These are phyloP conservation scores for Chlamydomonas incerta DNA, from an alignment of 139 green algal species.

Conservation along the genomic window DNA sequence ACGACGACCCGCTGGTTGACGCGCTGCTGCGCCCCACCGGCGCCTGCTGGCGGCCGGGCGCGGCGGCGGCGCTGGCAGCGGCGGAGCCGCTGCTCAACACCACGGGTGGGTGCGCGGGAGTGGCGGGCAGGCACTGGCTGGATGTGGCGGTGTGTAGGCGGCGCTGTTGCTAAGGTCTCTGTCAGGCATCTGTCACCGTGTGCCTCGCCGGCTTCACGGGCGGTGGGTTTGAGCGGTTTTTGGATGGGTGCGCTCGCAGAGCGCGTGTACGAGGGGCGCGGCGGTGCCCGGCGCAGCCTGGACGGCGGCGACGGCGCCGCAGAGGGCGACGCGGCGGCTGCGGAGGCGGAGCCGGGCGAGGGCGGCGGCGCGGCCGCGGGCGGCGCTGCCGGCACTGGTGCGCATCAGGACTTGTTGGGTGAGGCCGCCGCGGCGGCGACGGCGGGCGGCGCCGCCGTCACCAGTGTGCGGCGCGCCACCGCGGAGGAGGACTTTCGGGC, in stretches of 20 bases:
- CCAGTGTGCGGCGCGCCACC: neutral
- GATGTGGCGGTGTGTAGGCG: neutral
- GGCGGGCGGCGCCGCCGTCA: neutral
- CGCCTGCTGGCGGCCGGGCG: neutral
- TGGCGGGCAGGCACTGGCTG: neutral
- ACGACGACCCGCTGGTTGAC: constrained; percentile 21
- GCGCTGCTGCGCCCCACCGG: constrained; percentile 5
- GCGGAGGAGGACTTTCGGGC: constrained; percentile 24
- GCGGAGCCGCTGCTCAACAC: constrained; percentile 23
- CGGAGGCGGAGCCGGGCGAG: neutral
- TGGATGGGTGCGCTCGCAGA: no score
- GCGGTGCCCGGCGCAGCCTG: neutral
- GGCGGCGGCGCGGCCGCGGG: neutral
- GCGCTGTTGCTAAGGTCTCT: neutral
- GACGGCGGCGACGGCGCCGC: neutral
- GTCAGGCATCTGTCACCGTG: neutral
- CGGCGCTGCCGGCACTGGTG: neutral
- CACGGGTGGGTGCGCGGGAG: neutral
- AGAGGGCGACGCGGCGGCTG: neutral
- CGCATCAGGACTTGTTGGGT: no score
- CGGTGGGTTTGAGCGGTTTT: no score
- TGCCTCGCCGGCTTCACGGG: no score
- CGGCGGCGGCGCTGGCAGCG: neutral
- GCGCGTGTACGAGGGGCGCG: neutral
- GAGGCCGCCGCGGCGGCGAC: neutral